These are phyloP conservation scores for Acacia confusa DNA, from an alignment of 306 rosid genomes.

Conservation along the genomic window DNA sequence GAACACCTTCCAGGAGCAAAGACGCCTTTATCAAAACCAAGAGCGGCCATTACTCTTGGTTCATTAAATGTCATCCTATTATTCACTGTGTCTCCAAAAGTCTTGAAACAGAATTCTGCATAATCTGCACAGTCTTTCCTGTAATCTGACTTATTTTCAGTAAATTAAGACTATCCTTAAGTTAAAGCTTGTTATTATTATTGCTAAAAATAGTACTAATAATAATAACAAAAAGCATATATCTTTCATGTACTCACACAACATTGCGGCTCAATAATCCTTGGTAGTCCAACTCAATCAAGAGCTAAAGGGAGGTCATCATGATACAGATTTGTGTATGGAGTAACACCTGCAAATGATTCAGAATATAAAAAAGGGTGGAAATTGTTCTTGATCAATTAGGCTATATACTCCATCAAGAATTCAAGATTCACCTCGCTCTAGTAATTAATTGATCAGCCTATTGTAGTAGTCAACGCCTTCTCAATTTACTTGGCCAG, in stretches of 20 bases:
- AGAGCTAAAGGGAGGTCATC: conserved; percentile 65
- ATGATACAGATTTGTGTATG: conserved; percentile 63
- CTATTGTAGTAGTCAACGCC: conserved; percentile 73
- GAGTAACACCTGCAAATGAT: conserved; percentile 54
- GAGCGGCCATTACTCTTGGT: conserved; percentile 64
- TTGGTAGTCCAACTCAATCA: conserved; percentile 57
- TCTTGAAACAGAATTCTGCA: conserved; percentile 69
- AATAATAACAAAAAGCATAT: neutral
- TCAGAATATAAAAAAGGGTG: neutral
- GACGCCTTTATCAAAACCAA: conserved; percentile 63
- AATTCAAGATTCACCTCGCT: conserved; percentile 42
- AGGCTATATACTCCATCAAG: neutral
- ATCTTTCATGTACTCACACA: conserved; percentile 44
- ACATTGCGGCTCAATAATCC: conserved; percentile 55
- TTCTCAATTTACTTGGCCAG: conserved; percentile 55
- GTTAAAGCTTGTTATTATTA: neutral
- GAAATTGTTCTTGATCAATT: neutral
- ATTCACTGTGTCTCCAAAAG: conserved; percentile 63
- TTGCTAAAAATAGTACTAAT: too few relatives aligned
- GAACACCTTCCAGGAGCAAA: conserved; percentile 71
- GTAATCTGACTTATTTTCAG: conserved; percentile 5
- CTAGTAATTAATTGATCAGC: conserved; percentile 56
- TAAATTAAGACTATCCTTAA: neutral
- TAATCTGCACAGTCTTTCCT: conserved; percentile 66
- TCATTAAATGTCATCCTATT: conserved; percentile 72